phyloP scores from a whole-genome alignment of 345 rosid species.

The Hevea brasiliensis region DNA sequence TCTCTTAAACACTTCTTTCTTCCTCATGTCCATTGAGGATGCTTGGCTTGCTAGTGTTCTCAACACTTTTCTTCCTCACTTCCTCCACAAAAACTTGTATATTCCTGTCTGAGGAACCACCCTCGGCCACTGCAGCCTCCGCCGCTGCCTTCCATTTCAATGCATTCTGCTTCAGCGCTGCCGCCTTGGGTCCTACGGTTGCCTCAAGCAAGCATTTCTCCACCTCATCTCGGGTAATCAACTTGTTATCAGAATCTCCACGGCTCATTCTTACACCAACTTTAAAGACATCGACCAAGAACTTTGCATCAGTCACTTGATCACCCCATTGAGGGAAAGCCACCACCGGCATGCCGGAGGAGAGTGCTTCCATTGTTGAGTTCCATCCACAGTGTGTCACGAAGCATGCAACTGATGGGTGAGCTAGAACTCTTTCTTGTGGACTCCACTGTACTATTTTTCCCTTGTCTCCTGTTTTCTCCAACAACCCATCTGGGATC shows the following conservation, averaged over 20 bases:
- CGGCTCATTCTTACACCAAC: slow-evolving; percentile 65
- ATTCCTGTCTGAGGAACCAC: slow-evolving; percentile 72
- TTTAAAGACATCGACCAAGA: slow-evolving; percentile 59
- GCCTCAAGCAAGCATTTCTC: slow-evolving; percentile 60
- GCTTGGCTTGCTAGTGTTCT: neutral
- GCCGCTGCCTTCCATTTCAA: slow-evolving; percentile 70
- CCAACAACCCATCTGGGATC: slow-evolving; percentile 61
- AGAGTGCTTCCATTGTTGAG: slow-evolving; percentile 72
- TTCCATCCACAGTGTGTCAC: slow-evolving; percentile 94
- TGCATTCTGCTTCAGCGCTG: slow-evolving; percentile 55
- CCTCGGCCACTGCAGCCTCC: slow-evolving; percentile 64
- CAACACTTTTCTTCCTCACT: slow-evolving; percentile 33
- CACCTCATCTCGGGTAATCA: slow-evolving; percentile 61
- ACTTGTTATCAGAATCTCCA: slow-evolving; percentile 57
- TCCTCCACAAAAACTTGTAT: slow-evolving; percentile 66
- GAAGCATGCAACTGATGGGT: slow-evolving; percentile 67
- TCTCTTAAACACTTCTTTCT: slow-evolving; percentile 32
- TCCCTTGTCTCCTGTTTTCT: slow-evolving; percentile 51
- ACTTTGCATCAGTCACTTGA: slow-evolving; percentile 74
- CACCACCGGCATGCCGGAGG: slow-evolving; percentile 62
- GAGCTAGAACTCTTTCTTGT: slow-evolving; percentile 69
- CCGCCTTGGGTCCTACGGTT: slow-evolving; percentile 51
- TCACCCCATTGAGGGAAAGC: slow-evolving; percentile 88
- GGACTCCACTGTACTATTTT: slow-evolving; percentile 74
- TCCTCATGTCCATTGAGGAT: slow-evolving; percentile 41